Base-by-base conservation (phyloP, 164 flowering plant species). In the Berberis thunbergii region DNA sequence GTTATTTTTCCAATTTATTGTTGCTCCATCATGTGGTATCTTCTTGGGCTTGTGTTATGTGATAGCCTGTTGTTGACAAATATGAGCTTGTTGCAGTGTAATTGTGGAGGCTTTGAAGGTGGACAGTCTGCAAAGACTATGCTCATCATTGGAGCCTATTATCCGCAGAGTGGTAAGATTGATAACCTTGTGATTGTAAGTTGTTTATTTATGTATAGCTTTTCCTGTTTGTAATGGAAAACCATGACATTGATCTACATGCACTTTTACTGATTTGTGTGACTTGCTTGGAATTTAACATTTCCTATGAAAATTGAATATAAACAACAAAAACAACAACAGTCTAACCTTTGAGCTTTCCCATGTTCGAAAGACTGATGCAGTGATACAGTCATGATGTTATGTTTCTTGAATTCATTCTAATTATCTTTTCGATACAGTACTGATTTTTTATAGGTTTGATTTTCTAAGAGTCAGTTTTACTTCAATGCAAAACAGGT, bases 131-230 rank as follows among this genome's bases (percentile, higher is more conserved):
- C 97, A 94, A 74, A 91, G 80, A 68, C 93, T 94, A 63, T 94
- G 96, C 79, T 91, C 99, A 42, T 91, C 99, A n/a, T 68, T 94
- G 81, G 99, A 94, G 81, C 99, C 99, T 57, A 81, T 94, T 81
- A 97, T 94, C 64, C 93, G 97, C 10, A 84, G 89, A 84, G 96
- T 94, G 72, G 99, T 94, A 91, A 89, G 97, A 76, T 64, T 44
- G n/a, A 49, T 13, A 11, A 60, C 59, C 49, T 38, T 53, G 39
- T 38, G 55, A 13, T 61, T 11, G 12, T 6, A 52, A 52, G n/a
- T 7, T 52, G 10, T 52, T 52, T 52, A 3, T 7, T 11, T 10
- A 8, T 4, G 49, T 4, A 46, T 46, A 4, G 1, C 8, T 46
- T 46, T 26, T 26, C 26, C 26, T 26, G 26, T 26, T 26, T 26